A percentile compares a stretch with the other conserved stretches of the same genome.
These are phyloP conservation scores for Geotrichum aggregatum DNA, from an alignment of 1,139 yeast genomes.

Conservation along the genomic window DNA sequence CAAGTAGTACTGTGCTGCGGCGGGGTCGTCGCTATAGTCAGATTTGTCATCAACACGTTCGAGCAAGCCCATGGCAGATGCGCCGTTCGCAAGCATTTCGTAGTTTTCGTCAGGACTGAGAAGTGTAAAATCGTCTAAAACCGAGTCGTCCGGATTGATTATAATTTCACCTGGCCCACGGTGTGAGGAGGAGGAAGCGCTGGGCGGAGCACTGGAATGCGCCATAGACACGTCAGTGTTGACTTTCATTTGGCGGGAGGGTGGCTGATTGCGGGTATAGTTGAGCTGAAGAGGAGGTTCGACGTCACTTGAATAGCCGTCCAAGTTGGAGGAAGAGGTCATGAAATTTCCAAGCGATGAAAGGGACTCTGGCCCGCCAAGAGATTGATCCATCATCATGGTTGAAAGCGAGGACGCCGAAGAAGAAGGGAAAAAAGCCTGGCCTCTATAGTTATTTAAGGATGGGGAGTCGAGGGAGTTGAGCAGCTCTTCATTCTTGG, in stretches of 20 bases:
- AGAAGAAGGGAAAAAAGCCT: slow-evolving; percentile 7
- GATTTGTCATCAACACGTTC: slow-evolving; percentile 8
- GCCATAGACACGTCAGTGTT: neutral
- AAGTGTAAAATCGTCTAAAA: slow-evolving; percentile 19
- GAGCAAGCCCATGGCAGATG: slow-evolving; percentile 11
- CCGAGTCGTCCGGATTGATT: slow-evolving; percentile 10
- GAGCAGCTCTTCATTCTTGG: slow-evolving; percentile 14
- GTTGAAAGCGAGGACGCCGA: slow-evolving; percentile 7
- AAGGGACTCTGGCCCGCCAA: neutral
- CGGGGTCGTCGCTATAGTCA: neutral
- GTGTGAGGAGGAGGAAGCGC: neutral
- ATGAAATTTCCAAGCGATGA: slow-evolving; percentile 5
- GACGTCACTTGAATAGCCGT: slow-evolving; percentile 9
- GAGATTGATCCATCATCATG: slow-evolving; percentile 9
- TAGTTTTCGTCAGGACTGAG: slow-evolving; percentile 21
- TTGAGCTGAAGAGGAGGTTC: slow-evolving; percentile 9
- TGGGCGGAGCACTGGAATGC: neutral
- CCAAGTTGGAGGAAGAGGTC: neutral
- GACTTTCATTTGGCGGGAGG: neutral
- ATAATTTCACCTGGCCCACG: slow-evolving; percentile 16
- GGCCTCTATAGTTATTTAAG: neutral
- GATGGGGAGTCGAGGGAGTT: slow-evolving; percentile 14
- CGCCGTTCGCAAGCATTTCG: slow-evolving; percentile 17
- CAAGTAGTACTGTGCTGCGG: neutral
- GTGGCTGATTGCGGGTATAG: slow-evolving; percentile 3